phyloP scores from a whole-genome alignment of 306 rosid genomes.

The Sindora glabra region DNA sequence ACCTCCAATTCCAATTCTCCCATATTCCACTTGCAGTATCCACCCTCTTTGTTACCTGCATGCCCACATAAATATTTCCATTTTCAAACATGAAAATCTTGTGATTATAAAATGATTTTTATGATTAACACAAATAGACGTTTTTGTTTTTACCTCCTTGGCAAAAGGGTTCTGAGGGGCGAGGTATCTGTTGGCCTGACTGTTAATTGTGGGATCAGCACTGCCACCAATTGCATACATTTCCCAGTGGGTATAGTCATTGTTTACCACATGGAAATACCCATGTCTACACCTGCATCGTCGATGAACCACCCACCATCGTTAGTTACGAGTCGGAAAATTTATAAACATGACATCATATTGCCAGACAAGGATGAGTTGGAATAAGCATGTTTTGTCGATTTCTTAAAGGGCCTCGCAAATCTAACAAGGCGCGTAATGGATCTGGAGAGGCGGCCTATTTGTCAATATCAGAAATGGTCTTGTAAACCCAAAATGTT shows the following conservation, averaged over 20 bases:
- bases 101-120: background rate
- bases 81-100: background rate
- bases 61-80: background rate
- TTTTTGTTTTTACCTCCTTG: conserved; percentile 49
- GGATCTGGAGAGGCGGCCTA: too few species aligned
- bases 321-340: too few species aligned
- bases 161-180: conserved; percentile 16
- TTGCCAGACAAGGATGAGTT: too few species aligned
- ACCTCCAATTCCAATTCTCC: too few species aligned
- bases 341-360: too few species aligned
- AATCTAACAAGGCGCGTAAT: too few species aligned
- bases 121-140: too few species aligned
- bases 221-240: conserved; percentile 60
- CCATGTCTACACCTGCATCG: conserved; percentile 47
- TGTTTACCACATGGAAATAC: conserved; percentile 45
- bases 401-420: too few species aligned
- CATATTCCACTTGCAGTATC: background rate
- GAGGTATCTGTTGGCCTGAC: conserved; percentile 49
- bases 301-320: too few species aligned
- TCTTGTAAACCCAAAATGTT: too few species aligned
- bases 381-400: too few species aligned
- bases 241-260: conserved; percentile 45
- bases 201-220: conserved; percentile 41
- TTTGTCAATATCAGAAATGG: too few species aligned
- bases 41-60: conserved; percentile 55